Evolutionary conservation across 176 grass and related monocot genomes (phyloP), one percentile per base, ranked within the genome.

Genomic region (Aegilops tauschii): DNA sequence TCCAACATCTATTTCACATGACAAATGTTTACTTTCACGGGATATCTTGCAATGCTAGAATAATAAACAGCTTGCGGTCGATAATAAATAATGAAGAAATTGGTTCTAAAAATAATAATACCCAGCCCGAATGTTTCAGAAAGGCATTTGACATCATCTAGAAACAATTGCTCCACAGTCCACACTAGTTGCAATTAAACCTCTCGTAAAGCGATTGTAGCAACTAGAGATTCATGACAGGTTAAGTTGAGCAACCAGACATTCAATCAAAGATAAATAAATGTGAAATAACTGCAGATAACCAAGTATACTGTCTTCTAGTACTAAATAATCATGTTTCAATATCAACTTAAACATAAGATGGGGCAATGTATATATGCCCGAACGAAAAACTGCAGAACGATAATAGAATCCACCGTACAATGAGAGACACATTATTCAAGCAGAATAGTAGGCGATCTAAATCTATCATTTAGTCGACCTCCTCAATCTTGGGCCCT

Each of bases 401-500:
- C 4, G 29, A 20, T 35, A 79, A 18, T 75, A 80, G 9, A 52
- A 76, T 36, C 44, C 34, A 32, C 16, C 56, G 12, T 40, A 65
- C 50, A 49, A 27, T 21, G 16, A 39, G 1, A 28, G 18, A 76
- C 12, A 73, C 40, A 84, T 84, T 91, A 85, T 88, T 82, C 27
- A 9, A 75, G 50, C 7, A 64, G 39, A 9, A 90, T 2, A 52
- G 16, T 34, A 6, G 14, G 40, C 16, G 59, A 47, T 32, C 28
- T 76, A 80, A 83, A 47, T 61, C 18, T 21, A 25, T 71, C 28
- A 77, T 79, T 91, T 93, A 97, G 81, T 95, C 93, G 40, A 97
- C 95, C 49, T 95, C 95, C 87, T 98, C 95, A 52, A 98, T 98
- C 87, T 93, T 98, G 59, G 95, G 93, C 12, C 95, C 93, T 67